Evolutionary conservation across 164 flowering plant species (phyloP).

Genomic region (Chimonanthus praecox): DNA sequence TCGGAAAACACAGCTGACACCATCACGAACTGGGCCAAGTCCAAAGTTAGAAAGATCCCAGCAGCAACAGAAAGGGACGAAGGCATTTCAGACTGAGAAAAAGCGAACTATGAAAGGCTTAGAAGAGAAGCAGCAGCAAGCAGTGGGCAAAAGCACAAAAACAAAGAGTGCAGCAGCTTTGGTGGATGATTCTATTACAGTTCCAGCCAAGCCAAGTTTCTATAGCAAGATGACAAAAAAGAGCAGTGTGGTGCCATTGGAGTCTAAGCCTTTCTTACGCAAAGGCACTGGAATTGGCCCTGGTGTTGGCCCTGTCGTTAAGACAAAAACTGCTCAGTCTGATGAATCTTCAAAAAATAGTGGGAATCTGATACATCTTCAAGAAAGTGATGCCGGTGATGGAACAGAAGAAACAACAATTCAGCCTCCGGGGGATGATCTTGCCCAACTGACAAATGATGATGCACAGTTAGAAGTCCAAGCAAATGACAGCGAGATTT

Average conservation of each 20-base stretch:
- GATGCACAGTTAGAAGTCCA: slow-evolving; percentile 25
- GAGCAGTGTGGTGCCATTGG: slow-evolving; percentile 83
- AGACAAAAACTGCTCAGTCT: slow-evolving; percentile 30
- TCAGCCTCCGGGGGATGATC: slow-evolving; percentile 26
- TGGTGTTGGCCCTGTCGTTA: slow-evolving; percentile 31
- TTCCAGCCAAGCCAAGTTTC: slow-evolving; percentile 47
- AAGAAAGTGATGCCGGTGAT: slow-evolving; percentile 31
- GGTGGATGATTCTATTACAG: slow-evolving; percentile 29
- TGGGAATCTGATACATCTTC: slow-evolving; percentile 21
- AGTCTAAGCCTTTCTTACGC: slow-evolving; percentile 61
- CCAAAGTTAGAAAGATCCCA: slow-evolving; percentile 42
- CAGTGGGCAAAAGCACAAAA: slow-evolving; percentile 31
- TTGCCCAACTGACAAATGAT: slow-evolving; percentile 8
- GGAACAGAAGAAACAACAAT: slow-evolving; percentile 12
- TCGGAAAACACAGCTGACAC: slow-evolving; percentile 37
- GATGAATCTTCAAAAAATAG: slow-evolving; percentile 32
- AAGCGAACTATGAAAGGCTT: slow-evolving; percentile 26
- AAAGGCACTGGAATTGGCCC: slow-evolving; percentile 49
- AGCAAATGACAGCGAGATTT: slow-evolving; percentile 20
- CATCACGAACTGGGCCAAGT: slow-evolving; percentile 31
- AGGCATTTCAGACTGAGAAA: slow-evolving; percentile 19
- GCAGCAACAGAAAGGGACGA: slow-evolving; percentile 28
- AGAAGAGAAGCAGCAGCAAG: slow-evolving; percentile 36
- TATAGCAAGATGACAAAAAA: slow-evolving; percentile 64
- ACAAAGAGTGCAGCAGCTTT: slow-evolving; percentile 27